Conservation (phyloP, 306 rosid species). For the Ormosia emarginata region DNA sequence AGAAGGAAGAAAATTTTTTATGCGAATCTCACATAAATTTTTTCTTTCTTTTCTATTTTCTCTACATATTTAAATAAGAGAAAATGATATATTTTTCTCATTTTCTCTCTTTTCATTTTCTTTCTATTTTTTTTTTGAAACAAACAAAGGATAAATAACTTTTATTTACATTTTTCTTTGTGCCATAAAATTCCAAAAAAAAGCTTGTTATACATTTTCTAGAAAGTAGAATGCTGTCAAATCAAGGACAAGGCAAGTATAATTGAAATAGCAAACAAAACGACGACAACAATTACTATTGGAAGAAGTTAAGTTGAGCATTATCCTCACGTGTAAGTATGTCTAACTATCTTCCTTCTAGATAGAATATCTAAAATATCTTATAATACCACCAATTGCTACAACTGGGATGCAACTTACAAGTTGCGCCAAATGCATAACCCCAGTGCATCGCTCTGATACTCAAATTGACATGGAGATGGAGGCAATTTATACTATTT, state of each 20-base stretch:
- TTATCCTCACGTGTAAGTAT: background rate
- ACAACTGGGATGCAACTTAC: background rate
- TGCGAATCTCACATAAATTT: too few relatives aligned
- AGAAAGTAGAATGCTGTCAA: background rate
- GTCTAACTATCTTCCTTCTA: slow-evolving; percentile 4
- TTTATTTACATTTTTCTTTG: background rate
- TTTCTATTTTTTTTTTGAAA: too few relatives aligned
- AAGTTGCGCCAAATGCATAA: slow-evolving; percentile 11
- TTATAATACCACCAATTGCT: background rate
- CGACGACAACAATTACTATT: background rate
- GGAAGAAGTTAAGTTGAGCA: background rate
- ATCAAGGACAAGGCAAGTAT: background rate
- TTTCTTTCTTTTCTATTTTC: too few relatives aligned
- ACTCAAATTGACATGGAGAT: background rate
- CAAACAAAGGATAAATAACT: too few relatives aligned
- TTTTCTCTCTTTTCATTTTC: too few relatives aligned
- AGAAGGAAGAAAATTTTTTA: too few relatives aligned
- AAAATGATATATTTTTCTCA: too few relatives aligned
- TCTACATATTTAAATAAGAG: too few relatives aligned
- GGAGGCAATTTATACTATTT: background rate
- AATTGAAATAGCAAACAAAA: background rate
- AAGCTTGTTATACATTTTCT: background rate
- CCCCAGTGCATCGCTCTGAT: background rate
- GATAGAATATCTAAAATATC: background rate
- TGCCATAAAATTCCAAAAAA: background rate